Conservation (phyloP, 805 yeast genomes). For the Nakazawaea wyomingensis region DNA sequence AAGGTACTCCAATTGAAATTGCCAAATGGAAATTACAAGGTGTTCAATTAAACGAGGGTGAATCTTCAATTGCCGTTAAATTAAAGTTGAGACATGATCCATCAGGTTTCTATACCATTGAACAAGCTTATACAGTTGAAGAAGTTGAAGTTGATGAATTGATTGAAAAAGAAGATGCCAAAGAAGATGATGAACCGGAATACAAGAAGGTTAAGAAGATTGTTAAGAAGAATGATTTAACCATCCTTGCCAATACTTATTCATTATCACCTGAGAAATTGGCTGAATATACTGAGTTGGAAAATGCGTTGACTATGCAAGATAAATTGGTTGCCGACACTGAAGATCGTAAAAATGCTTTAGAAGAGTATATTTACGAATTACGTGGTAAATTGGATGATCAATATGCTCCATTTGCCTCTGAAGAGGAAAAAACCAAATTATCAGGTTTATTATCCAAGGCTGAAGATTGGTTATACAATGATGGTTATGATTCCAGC, state of each 20-base stretch:
- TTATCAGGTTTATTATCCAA: constrained; percentile 67
- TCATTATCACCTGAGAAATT: constrained; percentile 54
- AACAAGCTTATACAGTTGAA: constrained; percentile 91
- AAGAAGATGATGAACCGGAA: constrained; percentile 73
- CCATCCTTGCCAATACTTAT: constrained; percentile 54
- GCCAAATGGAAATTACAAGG: constrained; percentile 88
- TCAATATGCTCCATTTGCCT: constrained; percentile 80
- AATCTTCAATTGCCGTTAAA: constrained; percentile 75
- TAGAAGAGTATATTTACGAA: constrained; percentile 97
- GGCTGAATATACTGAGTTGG: constrained; percentile 69
- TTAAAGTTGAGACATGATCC: constrained; percentile 96
- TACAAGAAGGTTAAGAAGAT: constrained; percentile 87
- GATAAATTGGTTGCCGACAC: constrained; percentile 98
- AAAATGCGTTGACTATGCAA: constrained; percentile 75
- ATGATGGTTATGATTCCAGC: constrained; percentile 92
- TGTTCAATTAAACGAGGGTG: constrained; percentile 74
- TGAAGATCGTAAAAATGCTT: constrained; percentile 96
- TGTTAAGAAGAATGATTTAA: constrained; percentile 83
- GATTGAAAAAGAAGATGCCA: constrained; percentile 54
- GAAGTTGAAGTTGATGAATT: constrained; percentile 88
- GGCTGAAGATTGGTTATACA: constrained; percentile 98
- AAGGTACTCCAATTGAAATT: constrained; percentile 57
- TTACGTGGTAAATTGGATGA: constrained; percentile 96
- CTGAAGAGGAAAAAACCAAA: constrained; percentile 83
- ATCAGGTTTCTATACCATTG: constrained; percentile 90